phyloP scores from a whole-genome alignment of 116 monocot genomes.

The Posidonia oceanica region DNA sequence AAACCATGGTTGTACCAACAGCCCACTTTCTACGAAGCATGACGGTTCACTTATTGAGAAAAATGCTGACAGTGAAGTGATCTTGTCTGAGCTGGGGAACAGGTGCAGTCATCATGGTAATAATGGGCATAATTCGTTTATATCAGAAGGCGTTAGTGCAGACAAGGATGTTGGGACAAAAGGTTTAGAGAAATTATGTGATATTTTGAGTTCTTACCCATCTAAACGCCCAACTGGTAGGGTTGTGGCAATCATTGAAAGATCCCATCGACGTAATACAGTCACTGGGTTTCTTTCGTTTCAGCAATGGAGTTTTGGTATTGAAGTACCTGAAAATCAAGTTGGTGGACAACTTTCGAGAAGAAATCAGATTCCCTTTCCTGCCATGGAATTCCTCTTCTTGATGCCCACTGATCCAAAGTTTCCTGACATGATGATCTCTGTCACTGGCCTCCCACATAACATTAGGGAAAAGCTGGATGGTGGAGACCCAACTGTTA shows the following conservation, averaged over 20 bases:
- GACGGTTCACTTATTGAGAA: not conserved
- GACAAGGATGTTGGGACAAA: slow-evolving; percentile 6
- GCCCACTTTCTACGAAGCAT: not conserved
- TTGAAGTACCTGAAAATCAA: slow-evolving; percentile 10
- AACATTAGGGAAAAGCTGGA: slow-evolving; percentile 32
- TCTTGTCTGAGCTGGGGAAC: not conserved
- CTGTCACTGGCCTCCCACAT: slow-evolving; percentile 33
- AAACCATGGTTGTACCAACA: not conserved
- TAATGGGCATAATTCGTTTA: not conserved
- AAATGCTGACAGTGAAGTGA: not conserved
- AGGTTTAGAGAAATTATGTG: slow-evolving; percentile 41
- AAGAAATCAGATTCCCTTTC: slow-evolving; percentile 8
- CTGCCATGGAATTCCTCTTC: slow-evolving; percentile 17
- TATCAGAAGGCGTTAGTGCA: not conserved
- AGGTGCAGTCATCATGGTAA: not conserved
- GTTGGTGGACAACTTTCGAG: slow-evolving; percentile 7
- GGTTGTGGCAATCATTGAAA: slow-evolving; percentile 63
- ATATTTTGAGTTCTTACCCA: slow-evolving; percentile 37
- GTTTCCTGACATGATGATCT: slow-evolving; percentile 63
- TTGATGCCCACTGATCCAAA: slow-evolving; percentile 64
- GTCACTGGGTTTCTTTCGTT: slow-evolving; percentile 70
- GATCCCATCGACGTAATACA: slow-evolving; percentile 49
- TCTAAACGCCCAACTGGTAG: slow-evolving; percentile 78
- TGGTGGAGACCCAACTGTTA: slow-evolving; percentile 35
- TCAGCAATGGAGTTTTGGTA: slow-evolving; percentile 7